Percentiles rank a stretch among this genome's conserved stretches.
Evolutionary conservation across 139 green algal genomes (phyloP).

Genomic region (Volvox africanus): DNA sequence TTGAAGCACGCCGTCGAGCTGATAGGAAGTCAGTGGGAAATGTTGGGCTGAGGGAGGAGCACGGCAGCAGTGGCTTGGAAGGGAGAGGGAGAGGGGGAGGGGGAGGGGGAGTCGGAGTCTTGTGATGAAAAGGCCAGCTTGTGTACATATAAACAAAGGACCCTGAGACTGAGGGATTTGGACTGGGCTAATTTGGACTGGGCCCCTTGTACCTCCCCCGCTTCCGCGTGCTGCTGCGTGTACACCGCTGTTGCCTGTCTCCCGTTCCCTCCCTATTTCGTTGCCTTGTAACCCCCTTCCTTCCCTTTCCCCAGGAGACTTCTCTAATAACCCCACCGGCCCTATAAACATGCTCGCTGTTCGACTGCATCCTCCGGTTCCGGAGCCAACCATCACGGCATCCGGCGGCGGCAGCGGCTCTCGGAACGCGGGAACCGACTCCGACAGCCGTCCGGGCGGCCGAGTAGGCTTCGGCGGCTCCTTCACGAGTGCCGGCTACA

Average conservation of each 20-base stretch:
- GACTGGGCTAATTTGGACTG: too few species aligned
- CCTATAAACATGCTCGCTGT: constrained; percentile 41
- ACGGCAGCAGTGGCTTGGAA: too few species aligned
- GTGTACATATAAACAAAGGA: too few species aligned
- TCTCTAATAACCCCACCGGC: constrained; percentile 42
- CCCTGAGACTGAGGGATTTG: too few species aligned
- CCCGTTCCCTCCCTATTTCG: not conserved
- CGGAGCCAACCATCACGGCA: not conserved
- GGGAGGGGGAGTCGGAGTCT: too few species aligned
- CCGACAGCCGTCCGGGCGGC: not conserved
- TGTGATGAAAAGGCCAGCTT: too few species aligned
- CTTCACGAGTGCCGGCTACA: not conserved
- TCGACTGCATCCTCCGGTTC: not conserved
- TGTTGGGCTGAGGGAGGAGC: not conserved
- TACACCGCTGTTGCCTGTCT: too few species aligned
- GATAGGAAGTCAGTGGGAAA: not conserved
- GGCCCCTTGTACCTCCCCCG: too few species aligned
- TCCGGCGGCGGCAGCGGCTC: too few species aligned
- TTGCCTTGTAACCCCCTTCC: not conserved
- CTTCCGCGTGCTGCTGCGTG: too few species aligned
- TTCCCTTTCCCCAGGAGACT: not conserved
- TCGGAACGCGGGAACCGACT: not conserved
- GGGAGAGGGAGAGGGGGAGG: too few species aligned
- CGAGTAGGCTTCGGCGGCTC: constrained; percentile 14
- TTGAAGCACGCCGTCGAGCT: not conserved